Evolutionary conservation across 331 rosid species (phyloP), one percentile per base, ranked within the genome.

Genomic region (Pyrus hybrid): DNA sequence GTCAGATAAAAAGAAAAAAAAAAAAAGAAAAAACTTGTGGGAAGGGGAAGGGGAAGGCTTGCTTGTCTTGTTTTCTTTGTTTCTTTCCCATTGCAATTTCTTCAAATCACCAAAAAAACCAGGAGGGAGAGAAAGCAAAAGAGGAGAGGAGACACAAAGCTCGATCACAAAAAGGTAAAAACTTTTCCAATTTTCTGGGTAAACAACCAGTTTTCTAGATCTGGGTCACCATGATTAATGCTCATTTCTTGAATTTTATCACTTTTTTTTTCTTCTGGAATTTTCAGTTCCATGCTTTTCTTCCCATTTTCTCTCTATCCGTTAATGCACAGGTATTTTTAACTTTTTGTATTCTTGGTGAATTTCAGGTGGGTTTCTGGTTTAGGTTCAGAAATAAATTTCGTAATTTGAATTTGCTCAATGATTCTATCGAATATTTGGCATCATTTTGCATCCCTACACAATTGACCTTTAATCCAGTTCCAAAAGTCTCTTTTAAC

Each of bases 361-460:
- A 83, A 76, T 81, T 70, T 71, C 54, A 67, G 84, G 85, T 81
- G 13, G 68, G 73, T 66, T 63, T 57, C 57, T 76, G 58, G 74
- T 70, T 74, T 84, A 80, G 91, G 83, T 89, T 82, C 70, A 76
- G 78, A 56, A 64, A 26, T 64, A 51, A 45, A 12, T 35, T 67
- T 57, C 5, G 6, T 28, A 5, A 43, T 30, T 62, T 29, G 26
- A 35, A 8, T 72, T 41, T 71, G 74, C 43, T 79, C 63, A 61
- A 18, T 33, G 7, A 35, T 62, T 62, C 18, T 71, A 23, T 68
- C n/a, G 13, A 77, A 61, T 60, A 10, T 30, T 47, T 14, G 51
- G 73, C 80, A 13, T 22, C 12, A 9, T 57, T 61, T 33, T 43
- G 25, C 62, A 17, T 23, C 43, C 58, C 47, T 57, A 21, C 63